Evolutionary conservation across 2,329 filamentous ascomycete species (phyloP), one percentile per base, ranked within the genome.

Genomic region (Xylariales sp.): DNA sequence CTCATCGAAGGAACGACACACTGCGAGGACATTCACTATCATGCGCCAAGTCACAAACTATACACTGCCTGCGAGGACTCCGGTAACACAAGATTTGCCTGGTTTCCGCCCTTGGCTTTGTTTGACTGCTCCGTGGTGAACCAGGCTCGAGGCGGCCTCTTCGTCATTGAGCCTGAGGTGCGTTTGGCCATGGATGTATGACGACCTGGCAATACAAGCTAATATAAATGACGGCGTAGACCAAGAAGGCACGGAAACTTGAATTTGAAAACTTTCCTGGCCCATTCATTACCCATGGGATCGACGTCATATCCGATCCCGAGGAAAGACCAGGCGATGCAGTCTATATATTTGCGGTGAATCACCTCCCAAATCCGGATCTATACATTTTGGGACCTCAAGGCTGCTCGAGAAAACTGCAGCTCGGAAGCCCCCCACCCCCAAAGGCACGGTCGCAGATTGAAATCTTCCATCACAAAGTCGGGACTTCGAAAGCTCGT

Each of bases 1-100:
- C 46, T 52, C 8, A 74, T 82, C 8, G 55, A 66, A 0, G 71
- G 76, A 46, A 81, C 78, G 0, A 54, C 64, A 3, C 65, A 76
- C 12, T 82, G 78, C 51, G 80, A 83, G 49, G 79, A 83, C 46
- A 35, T 83, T 3, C 77, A 82, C 50, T 68, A 77, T 42, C 70
- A 81, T 46, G 52, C 53, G 1, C 55, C 66, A 0, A 71, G 68
- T 12, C 64, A 69, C 0, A 44, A 68, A 6, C 55, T 83, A 1
- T 82, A 79, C 50, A 70, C 75, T 0, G 76, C 77, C 0, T 83
- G 78, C 47, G 69, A 78, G 32, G 73, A 71, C 25, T 53, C 59
- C 1, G 49, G 55, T 4, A 49, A 53, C 0, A 59, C 59, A 0
- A 62, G 76, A 0, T 69, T 69, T 31, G 50, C 54, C 3, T 80